Base-by-base conservation (phyloP, 768 basidiomycete genomes). In the Suillus placidus region DNA sequence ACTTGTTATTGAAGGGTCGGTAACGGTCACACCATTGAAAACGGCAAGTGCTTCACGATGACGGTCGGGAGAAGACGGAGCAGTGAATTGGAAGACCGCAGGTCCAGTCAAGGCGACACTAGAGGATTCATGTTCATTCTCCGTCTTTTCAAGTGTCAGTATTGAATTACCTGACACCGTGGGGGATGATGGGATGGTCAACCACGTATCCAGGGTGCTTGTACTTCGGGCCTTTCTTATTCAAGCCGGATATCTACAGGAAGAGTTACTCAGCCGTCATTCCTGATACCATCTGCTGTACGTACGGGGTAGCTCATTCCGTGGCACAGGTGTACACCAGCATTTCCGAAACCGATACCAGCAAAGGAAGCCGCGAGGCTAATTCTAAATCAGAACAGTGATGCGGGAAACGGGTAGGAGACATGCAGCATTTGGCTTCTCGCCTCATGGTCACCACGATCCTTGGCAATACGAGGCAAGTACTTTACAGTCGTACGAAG, bases 31-130 rank as follows among this genome's bases (percentile, higher is more conserved):
- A 64, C 80, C 76, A 49, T 84, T 87, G 83, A 97, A 98, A 71
- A 97, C 88, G 2, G 92, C 88, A 18, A 96, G 84, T 1, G 89
- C 93, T 76, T 94, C 88, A 54, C 96, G 90, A 78, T 99, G 96
- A 51, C 95, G 90, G 66, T 90, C 88, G 3, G 95, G 94, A 0
- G 94, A 90, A 6, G 96, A 96, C 8, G 97, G 95, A 0, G 97
- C 92, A 9, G 97, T 98, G 78, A 96, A 98, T 72, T 91, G 87
- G 84, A 99, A 98, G 52, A 98, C 97, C 69, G 97, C 91, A 35
- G 95, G 95, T 12, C 93, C 95, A 23, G 94, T 93, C 64, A 97
- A 80, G 6, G 95, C 94, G 57, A 97, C 95, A 69, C 93, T 86
- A 60, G 66, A 66, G 40, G 23, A 66, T 68, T 64, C 61, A 66